These are phyloP conservation scores for Neoboletus brunneissimus DNA, from an alignment of 768 basidiomycete genomes.

Conservation along the genomic window DNA sequence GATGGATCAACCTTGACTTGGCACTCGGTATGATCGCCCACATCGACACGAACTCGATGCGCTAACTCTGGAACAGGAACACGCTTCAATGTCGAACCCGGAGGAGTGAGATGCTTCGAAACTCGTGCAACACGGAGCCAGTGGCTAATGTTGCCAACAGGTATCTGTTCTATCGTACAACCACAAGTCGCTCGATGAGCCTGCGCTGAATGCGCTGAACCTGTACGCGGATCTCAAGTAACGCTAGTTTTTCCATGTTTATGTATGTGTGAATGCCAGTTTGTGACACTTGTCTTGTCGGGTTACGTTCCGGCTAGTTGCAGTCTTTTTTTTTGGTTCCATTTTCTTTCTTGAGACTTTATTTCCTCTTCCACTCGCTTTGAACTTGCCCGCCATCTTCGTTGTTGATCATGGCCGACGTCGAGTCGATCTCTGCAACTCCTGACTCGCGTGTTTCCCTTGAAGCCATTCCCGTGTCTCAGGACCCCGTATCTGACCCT, in stretches of 20 bases:
- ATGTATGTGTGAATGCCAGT: constrained; percentile 18
- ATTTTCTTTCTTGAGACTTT: constrained; percentile 5
- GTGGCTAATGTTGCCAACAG: constrained; percentile 36
- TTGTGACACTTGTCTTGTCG: constrained; percentile 1
- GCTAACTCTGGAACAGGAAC: constrained; percentile 45
- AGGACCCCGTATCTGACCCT: constrained; percentile 22
- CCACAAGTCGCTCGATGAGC: constrained; percentile 74
- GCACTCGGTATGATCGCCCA: constrained; percentile 42
- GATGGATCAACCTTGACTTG: constrained; percentile 76
- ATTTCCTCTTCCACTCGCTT: constrained; percentile 8
- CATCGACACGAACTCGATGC: not conserved
- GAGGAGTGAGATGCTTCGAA: constrained; percentile 51
- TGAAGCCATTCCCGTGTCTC: constrained; percentile 21
- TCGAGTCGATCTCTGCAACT: constrained; percentile 25
- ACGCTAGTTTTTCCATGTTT: constrained; percentile 17
- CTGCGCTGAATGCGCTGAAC: constrained; percentile 73
- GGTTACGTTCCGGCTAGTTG: constrained; percentile 14
- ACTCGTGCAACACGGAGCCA: not conserved
- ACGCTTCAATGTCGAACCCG: constrained; percentile 83
- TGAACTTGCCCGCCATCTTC: constrained; percentile 12
- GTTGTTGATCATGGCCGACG: constrained; percentile 38
- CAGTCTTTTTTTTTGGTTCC: constrained; percentile 8
- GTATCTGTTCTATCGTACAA: constrained; percentile 82
- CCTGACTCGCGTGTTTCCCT: constrained; percentile 20
- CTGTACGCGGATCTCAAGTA: constrained; percentile 48